Conservation (phyloP, 2,329 filamentous ascomycete species). For the Colletotrichum musae region DNA sequence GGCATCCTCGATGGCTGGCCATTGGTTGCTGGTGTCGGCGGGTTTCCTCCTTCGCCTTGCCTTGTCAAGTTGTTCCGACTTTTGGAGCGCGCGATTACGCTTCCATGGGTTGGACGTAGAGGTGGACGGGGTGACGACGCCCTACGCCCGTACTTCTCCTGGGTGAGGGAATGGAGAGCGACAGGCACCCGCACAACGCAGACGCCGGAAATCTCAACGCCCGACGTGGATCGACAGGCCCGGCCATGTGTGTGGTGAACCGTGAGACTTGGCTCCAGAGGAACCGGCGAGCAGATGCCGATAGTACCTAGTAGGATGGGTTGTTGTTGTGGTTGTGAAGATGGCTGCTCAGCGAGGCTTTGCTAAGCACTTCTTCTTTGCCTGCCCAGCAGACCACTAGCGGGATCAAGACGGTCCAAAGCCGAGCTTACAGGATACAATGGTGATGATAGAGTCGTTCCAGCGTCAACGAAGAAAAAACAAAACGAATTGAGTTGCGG, state of each 20-base stretch:
- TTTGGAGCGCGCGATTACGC: conserved; percentile 1
- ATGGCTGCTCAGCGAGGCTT: no score
- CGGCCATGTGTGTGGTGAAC: conserved; percentile 16
- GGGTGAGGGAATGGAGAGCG: conserved; percentile 13
- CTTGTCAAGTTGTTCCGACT: neutral
- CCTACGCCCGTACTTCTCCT: conserved; percentile 1
- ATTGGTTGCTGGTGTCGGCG: conserved; percentile 7
- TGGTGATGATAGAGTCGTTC: no score
- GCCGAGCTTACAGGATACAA: neutral
- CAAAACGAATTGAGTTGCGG: conserved; percentile 15
- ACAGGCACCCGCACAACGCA: conserved; percentile 10
- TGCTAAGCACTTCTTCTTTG: no score
- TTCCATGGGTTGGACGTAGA: neutral
- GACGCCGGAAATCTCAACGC: conserved; percentile 16
- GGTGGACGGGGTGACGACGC: conserved; percentile 4
- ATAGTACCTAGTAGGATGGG: neutral
- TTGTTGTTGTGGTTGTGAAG: neutral
- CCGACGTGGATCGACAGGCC: conserved; percentile 30
- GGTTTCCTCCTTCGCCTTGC: neutral
- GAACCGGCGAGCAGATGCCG: neutral
- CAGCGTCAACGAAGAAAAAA: no score
- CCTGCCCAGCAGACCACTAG: no score
- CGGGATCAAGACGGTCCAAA: no score
- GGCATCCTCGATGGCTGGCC: neutral
- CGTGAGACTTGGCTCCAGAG: conserved; percentile 19